Base-by-base conservation (phyloP, 345 rosid genomes). In the Pistacia atlantica region DNA sequence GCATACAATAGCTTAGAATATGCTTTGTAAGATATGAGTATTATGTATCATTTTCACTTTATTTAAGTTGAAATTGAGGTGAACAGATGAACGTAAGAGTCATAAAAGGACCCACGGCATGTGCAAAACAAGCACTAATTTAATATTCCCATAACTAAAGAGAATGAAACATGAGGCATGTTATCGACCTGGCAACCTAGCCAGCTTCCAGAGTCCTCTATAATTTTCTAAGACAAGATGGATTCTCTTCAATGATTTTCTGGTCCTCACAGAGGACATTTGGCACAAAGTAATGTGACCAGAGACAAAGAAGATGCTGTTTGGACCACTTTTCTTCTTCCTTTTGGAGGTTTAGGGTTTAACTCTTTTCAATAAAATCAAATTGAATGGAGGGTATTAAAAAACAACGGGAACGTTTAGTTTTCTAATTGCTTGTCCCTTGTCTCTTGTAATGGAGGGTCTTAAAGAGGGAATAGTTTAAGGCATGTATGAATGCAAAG, bases 71-170 rank as follows among this genome's bases (percentile, higher is more conserved):
- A 68, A 22, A 51, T 49, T 22, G 52, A 42, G 72, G 68, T 18
- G 46, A 73, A 52, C 18, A 51, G 68, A 17, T 6, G 13, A 75
- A 61, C 71, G 35, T 0, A 56, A 22, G 66, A 22, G 60, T 38
- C 52, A 46, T 20, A n/a, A 2, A 42, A 66, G 66, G 76, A 63
- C 78, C 76, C 75, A 66, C 62, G 17, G 77, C 87, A 81, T 73
- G 79, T 84, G 81, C 67, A 35, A 35, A 69, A 72, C 63, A 65
- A 68, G 59, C 54, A 51, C 46, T 73, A 54, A 28, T 84, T 76
- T 73, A 69, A 75, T 51, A 55, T 57, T 28, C 33, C 79, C 63
- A 9, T 61, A 31, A 51, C 8, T 18, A n/a, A 10, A 14, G 13
- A 58, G 64, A 51, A 60, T 63, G 81, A 67, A 77, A 58, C 78